Base-by-base conservation (phyloP, 495 filamentous ascomycete species). In the Penicillium flavigenum region DNA sequence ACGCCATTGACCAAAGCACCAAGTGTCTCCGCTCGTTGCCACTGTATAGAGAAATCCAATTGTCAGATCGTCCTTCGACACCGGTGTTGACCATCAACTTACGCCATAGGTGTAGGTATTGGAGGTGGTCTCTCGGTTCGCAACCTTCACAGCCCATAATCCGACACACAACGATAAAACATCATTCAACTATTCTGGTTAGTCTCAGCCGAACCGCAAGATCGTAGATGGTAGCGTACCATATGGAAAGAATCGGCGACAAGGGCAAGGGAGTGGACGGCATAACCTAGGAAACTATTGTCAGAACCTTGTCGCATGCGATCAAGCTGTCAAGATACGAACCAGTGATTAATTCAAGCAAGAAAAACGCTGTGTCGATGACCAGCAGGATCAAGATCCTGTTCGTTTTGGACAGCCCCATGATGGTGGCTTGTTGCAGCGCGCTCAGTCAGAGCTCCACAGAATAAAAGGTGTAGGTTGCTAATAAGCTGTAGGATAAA, bases 201-300 rank as follows among this genome's bases (percentile, higher is more conserved):
- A 72, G 57, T 22, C 31, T 10, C 10, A n/a, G 14, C 17, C 27
- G 26, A 36, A 29, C 41, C 19, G 24, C 3, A 51, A 22, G 12
- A 39, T 31, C 10, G 14, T 49, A 7, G 8, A 47, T 45, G 44
- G 10, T 39, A 42, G 57, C 79, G 64, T 76, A 93, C 91, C 94
- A 98, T 98, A 66, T 98, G 94, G 76, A 98, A 98, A 54, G 94
- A 90, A 77, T 98, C 94, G 38, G 94, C 94, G 65, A 95, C 89
- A 54, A 98, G 81, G 17, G 94, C 94, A 59, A 98, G 83, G 27
- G 94, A 98, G 63, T 90, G 86, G 52, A 95, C 91, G 42, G 83
- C 72, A 73, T 94, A 90, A 52, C 94, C 83, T 86, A 52, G 27
- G 5, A 47, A 36, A 43, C 32, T 45, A 16, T 5, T 24, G 59